Percentiles rank a stretch among this genome's conserved stretches.
These are phyloP conservation scores for Trametes villosa DNA, from an alignment of 768 basidiomycete genomes.

Conservation along the genomic window DNA sequence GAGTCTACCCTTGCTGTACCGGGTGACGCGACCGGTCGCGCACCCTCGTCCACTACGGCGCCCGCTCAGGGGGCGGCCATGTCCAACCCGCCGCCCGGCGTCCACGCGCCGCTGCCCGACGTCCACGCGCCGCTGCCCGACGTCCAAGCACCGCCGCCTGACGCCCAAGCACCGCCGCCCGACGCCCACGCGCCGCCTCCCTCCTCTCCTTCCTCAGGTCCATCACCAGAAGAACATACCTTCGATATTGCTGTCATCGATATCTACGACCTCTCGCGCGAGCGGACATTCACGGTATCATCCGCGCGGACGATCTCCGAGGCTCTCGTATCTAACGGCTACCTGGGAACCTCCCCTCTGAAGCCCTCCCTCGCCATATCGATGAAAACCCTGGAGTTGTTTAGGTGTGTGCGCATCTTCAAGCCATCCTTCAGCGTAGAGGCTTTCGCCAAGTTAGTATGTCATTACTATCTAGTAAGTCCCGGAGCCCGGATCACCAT, in stretches of 20 bases:
- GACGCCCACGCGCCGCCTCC: too few species aligned
- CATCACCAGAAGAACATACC: too few species aligned
- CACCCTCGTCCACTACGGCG: too few species aligned
- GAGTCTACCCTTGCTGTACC: too few species aligned
- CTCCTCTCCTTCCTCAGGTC: too few species aligned
- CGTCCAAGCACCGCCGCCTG: too few species aligned
- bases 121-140: too few species aligned
- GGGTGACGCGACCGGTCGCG: too few species aligned
- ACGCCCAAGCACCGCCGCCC: too few species aligned
- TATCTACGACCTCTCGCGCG: not conserved
- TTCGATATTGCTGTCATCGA: constrained; percentile 13
- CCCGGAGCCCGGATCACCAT: not conserved
- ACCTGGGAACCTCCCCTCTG: constrained; percentile 7
- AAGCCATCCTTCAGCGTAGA: constrained; percentile 28
- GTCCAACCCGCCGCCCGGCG: too few species aligned
- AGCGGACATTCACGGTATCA: not conserved
- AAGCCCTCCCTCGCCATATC: constrained; percentile 18
- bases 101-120: too few species aligned
- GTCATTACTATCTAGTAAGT: constrained; percentile 24
- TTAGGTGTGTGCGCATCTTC: constrained; percentile 7
- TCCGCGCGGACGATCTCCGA: not conserved
- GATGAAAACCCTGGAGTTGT: constrained; percentile 21
- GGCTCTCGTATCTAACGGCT: constrained; percentile 13
- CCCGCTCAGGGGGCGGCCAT: too few species aligned
- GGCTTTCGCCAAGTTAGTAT: constrained; percentile 25